Conservation (phyloP, 2,329 filamentous ascomycete species). For the Xylariaceae sp. region DNA sequence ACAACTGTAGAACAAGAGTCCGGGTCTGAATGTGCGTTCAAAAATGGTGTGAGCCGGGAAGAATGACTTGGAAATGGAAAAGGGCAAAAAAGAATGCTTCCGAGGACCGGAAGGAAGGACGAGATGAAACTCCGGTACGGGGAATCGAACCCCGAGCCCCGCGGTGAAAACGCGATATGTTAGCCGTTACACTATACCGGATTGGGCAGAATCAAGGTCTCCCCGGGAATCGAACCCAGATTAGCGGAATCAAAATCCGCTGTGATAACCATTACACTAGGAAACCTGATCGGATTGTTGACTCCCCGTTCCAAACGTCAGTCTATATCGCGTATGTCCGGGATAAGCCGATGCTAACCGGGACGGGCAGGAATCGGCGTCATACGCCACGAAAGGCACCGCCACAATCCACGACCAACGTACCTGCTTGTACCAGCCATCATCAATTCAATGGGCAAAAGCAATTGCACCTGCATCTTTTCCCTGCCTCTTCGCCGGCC, state of each 20-base stretch:
- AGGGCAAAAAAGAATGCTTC: neutral
- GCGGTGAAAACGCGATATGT: constrained; percentile 21
- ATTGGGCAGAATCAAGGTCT: constrained; percentile 9
- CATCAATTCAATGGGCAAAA: too few relatives aligned
- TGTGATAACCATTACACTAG: constrained; percentile 24
- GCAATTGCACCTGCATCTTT: too few relatives aligned
- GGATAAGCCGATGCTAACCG: neutral
- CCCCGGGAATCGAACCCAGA: constrained; percentile 22
- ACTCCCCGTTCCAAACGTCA: neutral
- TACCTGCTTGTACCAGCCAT: too few relatives aligned
- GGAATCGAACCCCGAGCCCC: constrained; percentile 20
- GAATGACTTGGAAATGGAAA: neutral
- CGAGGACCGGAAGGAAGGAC: neutral
- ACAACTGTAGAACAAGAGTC: too few relatives aligned
- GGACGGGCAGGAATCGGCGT: neutral
- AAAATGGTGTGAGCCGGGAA: too few relatives aligned
- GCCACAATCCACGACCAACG: neutral
- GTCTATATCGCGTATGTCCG: neutral
- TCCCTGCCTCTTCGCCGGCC: too few relatives aligned
- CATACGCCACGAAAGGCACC: neutral
- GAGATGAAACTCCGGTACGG: constrained; percentile 11
- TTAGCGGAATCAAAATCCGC: constrained; percentile 23
- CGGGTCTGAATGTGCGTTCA: too few relatives aligned
- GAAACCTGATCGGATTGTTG: constrained; percentile 11
- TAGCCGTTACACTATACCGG: constrained; percentile 19